Percentiles rank a stretch among this genome's conserved stretches.
phyloP scores from a whole-genome alignment of 345 rosid genomes.

The Clarkia xantiana region DNA sequence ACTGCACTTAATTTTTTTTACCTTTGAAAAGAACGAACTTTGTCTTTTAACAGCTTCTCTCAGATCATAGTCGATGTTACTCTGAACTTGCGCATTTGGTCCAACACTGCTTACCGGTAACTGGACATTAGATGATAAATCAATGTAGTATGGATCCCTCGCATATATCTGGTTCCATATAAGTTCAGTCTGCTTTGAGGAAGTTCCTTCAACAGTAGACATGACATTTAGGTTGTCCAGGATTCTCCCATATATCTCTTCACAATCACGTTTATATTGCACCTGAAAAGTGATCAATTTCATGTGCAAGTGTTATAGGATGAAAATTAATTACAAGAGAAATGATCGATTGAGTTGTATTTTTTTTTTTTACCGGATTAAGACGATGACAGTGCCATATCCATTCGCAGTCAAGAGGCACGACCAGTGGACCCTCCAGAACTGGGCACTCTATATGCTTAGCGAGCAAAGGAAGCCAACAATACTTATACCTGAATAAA shows the following conservation, averaged over 20 bases:
- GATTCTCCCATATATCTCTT: conserved; percentile 43
- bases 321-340: too few species aligned
- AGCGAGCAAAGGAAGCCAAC: conserved; percentile 3
- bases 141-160: conserved; percentile 55
- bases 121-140: conserved; percentile 11
- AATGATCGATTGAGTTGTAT: too few species aligned
- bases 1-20: conserved; percentile 4
- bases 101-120: conserved; percentile 1
- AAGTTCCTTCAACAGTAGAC: conserved; percentile 40
- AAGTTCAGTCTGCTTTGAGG: conserved; percentile 28
- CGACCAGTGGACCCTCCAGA: background rate
- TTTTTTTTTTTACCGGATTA: background rate
- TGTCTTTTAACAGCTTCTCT: conserved; percentile 78
- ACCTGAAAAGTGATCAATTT: conserved; percentile 23
- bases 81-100: conserved; percentile 9
- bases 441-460: background rate
- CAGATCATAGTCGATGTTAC: conserved; percentile 53
- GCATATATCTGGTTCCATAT: conserved; percentile 59
- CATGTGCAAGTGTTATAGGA: too few species aligned
- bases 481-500: background rate
- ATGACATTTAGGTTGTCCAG: conserved; percentile 44
- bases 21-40: conserved; percentile 77
- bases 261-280: conserved; percentile 61
- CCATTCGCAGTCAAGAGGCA: conserved; percentile 2
- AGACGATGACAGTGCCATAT: conserved; percentile 4